Conservation (phyloP, 352 stramenopile species). For the Peronospora tabacina region DNA sequence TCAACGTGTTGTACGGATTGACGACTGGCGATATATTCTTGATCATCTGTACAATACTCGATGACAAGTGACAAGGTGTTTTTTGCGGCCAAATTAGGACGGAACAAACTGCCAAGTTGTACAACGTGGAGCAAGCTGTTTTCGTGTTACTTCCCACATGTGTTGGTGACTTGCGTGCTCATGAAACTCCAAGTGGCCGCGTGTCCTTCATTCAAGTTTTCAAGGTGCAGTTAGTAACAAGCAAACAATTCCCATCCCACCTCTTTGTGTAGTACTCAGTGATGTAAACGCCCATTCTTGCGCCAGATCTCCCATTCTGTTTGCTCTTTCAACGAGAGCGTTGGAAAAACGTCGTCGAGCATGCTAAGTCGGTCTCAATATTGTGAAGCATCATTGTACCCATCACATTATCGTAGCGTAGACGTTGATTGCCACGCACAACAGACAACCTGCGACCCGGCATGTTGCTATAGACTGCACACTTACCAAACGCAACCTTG, state of each 20-base stretch:
- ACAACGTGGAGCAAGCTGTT: no score
- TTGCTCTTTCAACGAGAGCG: constrained; percentile 8
- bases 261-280: constrained; percentile 42
- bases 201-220: background rate
- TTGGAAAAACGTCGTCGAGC: constrained; percentile 27
- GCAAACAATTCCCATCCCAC: constrained; percentile 33
- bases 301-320: constrained; percentile 28
- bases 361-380: constrained; percentile 26
- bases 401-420: constrained; percentile 35
- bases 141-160: no score
- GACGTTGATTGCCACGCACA: constrained; percentile 35
- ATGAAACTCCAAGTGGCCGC: no score
- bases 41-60: no score
- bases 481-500: constrained; percentile 15
- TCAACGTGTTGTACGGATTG: no score
- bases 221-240: constrained; percentile 15
- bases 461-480: constrained; percentile 44
- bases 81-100: no score
- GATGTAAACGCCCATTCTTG: constrained; percentile 29
- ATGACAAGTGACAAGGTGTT: no score
- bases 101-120: no score
- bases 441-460: constrained; percentile 39
- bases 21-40: no score
- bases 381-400: constrained; percentile 42
- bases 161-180: no score